Evolutionary conservation across 768 basidiomycete genomes (phyloP), one percentile per base, ranked within the genome.

Genomic region (Neoboletus brunneissimus): DNA sequence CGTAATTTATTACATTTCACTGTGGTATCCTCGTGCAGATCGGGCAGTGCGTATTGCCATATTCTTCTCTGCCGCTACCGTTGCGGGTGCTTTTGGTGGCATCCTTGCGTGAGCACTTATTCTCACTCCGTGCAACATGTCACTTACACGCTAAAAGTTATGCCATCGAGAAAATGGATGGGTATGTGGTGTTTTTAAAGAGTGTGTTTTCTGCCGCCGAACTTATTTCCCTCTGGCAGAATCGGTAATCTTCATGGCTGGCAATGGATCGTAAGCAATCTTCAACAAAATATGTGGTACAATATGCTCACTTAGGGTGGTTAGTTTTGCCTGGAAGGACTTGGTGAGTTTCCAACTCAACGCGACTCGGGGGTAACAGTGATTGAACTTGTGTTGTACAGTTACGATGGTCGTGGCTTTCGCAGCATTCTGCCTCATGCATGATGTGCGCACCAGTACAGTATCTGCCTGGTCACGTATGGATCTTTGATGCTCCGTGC

Each of bases 1-100:
- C 1, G 67, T 78, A 52, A 73, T 71, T 2, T 81, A 78, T 53
- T 77, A 74, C 41, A 71, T 84, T 43, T 82, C 81, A 13, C 66
- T 82, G 48, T 87, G 85, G 84, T 83, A 89, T 64, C 77, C 82
- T 11, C 74, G 80, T 35, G 72, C 73, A 51, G 85, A 87, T 62
- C 79, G 84, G 44, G 83, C 81, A 18, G 72, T 70, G 62, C 79
- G 85, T 25, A 77, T 85, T 53, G 82, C 85, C 13, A 40, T 87
- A 29, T 86, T 87, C 75, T 85, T 84, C 68, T 79, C 80, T 18
- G 82, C 83, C 29, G 83, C 84, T 13, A 84, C 82, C 0, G 62
- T 81, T 32, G 78, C 83, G n/a, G 84, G 77, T 48, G 70, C 72
- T 57, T 83, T 73, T 67, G 80, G 81, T 46, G 81, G 83, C 35